phyloP scores from a whole-genome alignment of 139 green algal species.

The Coccomyxa sp. region DNA sequence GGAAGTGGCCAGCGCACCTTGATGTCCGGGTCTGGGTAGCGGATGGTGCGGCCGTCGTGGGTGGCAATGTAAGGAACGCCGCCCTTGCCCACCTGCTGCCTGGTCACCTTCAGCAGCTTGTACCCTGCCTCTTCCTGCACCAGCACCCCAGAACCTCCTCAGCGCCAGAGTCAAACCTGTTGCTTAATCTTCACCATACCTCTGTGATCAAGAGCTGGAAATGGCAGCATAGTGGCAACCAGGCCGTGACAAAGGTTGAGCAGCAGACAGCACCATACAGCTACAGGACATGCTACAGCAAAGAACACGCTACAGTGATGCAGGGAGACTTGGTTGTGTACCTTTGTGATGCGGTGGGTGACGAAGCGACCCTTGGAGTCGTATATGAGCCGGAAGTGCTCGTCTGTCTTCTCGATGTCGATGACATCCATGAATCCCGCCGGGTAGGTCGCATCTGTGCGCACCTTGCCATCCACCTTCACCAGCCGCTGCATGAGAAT shows the following conservation, averaged over 20 bases:
- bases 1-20: conserved; percentile 41
- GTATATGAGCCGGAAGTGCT: conserved; percentile 90
- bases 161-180: no score
- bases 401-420: conserved; percentile 92
- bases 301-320: no score
- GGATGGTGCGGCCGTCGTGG: conserved; percentile 96
- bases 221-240: no score
- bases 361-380: conserved; percentile 98
- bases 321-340: background rate
- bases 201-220: no score
- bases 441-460: conserved; percentile 95
- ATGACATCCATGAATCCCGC: conserved; percentile 98
- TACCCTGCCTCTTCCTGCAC: conserved; percentile 86
- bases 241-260: no score
- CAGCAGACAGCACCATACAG: no score
- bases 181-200: no score
- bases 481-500: conserved; percentile 98
- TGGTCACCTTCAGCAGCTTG: conserved; percentile 95
- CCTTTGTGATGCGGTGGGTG: conserved; percentile 88
- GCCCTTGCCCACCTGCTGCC: conserved; percentile 80
- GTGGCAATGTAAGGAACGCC: conserved; percentile 91
- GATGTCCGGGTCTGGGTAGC: conserved; percentile 97
- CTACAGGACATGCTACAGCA: no score
- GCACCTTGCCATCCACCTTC: conserved; percentile 95
- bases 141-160: background rate